phyloP scores from a whole-genome alignment of 768 basidiomycete species.

The Brasilioporus rufonigricans region DNA sequence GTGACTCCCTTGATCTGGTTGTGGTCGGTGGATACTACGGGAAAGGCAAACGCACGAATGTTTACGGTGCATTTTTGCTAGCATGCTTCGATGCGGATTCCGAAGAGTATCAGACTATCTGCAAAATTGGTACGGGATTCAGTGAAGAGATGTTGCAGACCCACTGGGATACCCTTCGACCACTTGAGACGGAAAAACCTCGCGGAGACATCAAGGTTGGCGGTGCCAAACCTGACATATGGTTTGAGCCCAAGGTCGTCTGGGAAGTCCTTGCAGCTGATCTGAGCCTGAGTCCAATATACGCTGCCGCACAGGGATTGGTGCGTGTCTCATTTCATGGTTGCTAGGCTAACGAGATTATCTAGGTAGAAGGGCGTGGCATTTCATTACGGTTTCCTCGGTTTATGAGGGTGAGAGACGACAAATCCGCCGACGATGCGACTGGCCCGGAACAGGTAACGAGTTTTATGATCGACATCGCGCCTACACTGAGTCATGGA shows the following conservation, averaged over 20 bases:
- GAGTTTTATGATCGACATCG: neutral
- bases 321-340: constrained; percentile 38
- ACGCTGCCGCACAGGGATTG: constrained; percentile 90
- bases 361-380: constrained; percentile 80
- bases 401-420: constrained; percentile 89
- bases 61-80: constrained; percentile 96
- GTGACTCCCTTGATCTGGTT: constrained; percentile 95
- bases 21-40: constrained; percentile 98
- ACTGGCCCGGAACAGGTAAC: constrained; percentile 89
- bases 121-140: constrained; percentile 99
- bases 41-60: constrained; percentile 95
- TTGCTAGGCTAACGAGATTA: neutral
- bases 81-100: constrained; percentile 95
- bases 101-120: constrained; percentile 95
- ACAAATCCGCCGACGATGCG: constrained; percentile 90
- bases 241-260: constrained; percentile 96
- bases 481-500: constrained; percentile 2
- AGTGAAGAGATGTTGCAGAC: constrained; percentile 84
- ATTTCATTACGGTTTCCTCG: constrained; percentile 96
- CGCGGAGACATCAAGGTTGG: constrained; percentile 87
- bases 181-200: constrained; percentile 66
- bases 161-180: constrained; percentile 79
- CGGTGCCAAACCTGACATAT: constrained; percentile 93
- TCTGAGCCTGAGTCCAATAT: constrained; percentile 92
- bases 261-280: constrained; percentile 99